Evolutionary conservation across 2,329 filamentous ascomycete genomes (phyloP), one percentile per base, ranked within the genome.

Genomic region (Pyricularia sp.): DNA sequence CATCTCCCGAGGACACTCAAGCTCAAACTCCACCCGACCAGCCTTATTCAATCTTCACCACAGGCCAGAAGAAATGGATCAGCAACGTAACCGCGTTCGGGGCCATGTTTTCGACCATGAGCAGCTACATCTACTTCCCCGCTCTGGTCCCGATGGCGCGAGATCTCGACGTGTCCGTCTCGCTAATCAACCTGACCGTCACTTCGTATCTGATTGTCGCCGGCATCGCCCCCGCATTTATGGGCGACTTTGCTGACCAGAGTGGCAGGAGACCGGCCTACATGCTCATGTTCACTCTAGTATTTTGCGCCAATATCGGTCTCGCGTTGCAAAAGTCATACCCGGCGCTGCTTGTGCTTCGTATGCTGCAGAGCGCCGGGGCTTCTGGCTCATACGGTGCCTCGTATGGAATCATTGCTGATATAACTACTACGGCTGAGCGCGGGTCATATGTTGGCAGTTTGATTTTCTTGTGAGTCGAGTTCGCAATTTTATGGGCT

Each of bases 351-450:
- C 69, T 87, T 63, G 76, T 84, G 1, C 74, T 86, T n/a, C 78
- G 85, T 0, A 79, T 79, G 68, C 64, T 86, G 26, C 84, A 87
- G 72, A 84, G 82, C 66, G 78, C 80, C 0, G 85, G 86, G 0
- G 12, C 23, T 14, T 66, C 65, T 33, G 65, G 23, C 14, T 23
- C 33, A 14, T 11, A 26, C n/a, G 65, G n/a, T 5, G 65, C 28
- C 12, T 50, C 65, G 25, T 58, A 66, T 31, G 65, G 65, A 7
- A 42, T 67, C 42, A 50, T 67, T 42, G 42, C 65, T 55, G 88
- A 90, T 71, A 77, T 88, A 11, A 81, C 82, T 0, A 87, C 85
- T 0, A 80, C 81, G 2, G 81, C 82, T 0, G 87, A 90, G 73
- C 79, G 88, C 67, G 86, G 86, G n/a, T 77, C 79, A 6, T 85